Conservation (phyloP, 352 stramenopile genomes). For the Phytophthora fragariae region DNA sequence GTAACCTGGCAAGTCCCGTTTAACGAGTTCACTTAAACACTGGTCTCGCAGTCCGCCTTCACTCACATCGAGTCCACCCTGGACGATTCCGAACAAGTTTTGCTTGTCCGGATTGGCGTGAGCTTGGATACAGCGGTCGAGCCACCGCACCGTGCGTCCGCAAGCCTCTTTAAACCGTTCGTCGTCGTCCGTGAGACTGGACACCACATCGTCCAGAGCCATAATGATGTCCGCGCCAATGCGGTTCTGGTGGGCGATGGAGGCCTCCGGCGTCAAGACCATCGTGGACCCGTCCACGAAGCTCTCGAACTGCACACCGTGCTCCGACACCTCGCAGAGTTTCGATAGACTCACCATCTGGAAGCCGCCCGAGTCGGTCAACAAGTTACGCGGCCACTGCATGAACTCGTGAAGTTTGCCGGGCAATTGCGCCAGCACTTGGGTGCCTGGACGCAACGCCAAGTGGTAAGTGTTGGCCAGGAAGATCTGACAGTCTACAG, state of each 20-base stretch:
- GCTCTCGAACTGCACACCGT: slow-evolving; percentile 80
- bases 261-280: slow-evolving; percentile 94
- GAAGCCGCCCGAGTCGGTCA: slow-evolving; percentile 98
- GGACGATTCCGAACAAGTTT: slow-evolving; percentile 98
- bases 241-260: slow-evolving; percentile 94
- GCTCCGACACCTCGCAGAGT: slow-evolving; percentile 94
- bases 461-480: slow-evolving; percentile 99
- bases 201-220: slow-evolving; percentile 97
- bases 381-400: slow-evolving; percentile 93
- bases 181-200: slow-evolving; percentile 88
- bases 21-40: slow-evolving; percentile 91
- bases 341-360: slow-evolving; percentile 98
- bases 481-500: slow-evolving; percentile 92
- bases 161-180: slow-evolving; percentile 93
- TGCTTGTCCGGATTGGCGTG: slow-evolving; percentile 89
- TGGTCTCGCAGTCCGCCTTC: slow-evolving; percentile 93
- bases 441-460: slow-evolving; percentile 92
- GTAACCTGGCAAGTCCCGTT: slow-evolving; percentile 90
- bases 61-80: slow-evolving; percentile 94
- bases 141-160: slow-evolving; percentile 93
- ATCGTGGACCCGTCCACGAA: slow-evolving; percentile 92
- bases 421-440: slow-evolving; percentile 74
- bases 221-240: slow-evolving; percentile 99
- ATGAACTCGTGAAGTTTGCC: slow-evolving; percentile 97
- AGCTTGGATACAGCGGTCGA: slow-evolving; percentile 95